A percentile compares a stretch with the other conserved stretches of the same genome.
Conservation (phyloP, 2,329 filamentous ascomycete genomes). For the Pseudocercospora crystallina region DNA sequence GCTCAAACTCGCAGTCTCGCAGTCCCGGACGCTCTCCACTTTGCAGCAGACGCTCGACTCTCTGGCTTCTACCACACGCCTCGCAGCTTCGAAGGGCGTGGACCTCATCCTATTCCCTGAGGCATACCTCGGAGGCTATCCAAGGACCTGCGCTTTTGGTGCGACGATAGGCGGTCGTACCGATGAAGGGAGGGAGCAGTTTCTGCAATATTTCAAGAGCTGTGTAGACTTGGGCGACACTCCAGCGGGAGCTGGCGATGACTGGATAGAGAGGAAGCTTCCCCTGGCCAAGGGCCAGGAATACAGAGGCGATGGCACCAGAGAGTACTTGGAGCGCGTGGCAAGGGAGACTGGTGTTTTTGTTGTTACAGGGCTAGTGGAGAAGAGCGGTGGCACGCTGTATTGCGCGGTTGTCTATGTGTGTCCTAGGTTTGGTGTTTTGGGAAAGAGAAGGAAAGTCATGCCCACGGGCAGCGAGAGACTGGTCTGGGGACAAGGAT, state of each 20-base stretch:
- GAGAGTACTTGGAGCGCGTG: constrained; percentile 75
- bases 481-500: constrained; percentile 85
- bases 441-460: constrained; percentile 88
- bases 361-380: constrained; percentile 75
- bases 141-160: constrained; percentile 76
- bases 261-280: constrained; percentile 67
- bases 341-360: constrained; percentile 78
- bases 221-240: constrained; percentile 85
- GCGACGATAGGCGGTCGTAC: constrained; percentile 69
- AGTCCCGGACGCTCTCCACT: constrained; percentile 49
- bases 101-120: constrained; percentile 86
- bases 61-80: constrained; percentile 61
- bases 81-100: constrained; percentile 60
- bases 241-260: constrained; percentile 65
- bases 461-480: constrained; percentile 87
- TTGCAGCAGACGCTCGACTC: constrained; percentile 63
- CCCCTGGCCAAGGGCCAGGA: constrained; percentile 49
- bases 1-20: constrained; percentile 51
- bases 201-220: constrained; percentile 72
- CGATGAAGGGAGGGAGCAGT: constrained; percentile 74
- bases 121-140: constrained; percentile 89
- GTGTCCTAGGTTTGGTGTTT: constrained; percentile 67
- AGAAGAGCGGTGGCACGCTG: constrained; percentile 75
- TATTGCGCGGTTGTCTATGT: constrained; percentile 85
- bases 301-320: constrained; percentile 68